phyloP scores from a whole-genome alignment of 371 early-diverging fungal genomes.

The Batkoa obscura region DNA sequence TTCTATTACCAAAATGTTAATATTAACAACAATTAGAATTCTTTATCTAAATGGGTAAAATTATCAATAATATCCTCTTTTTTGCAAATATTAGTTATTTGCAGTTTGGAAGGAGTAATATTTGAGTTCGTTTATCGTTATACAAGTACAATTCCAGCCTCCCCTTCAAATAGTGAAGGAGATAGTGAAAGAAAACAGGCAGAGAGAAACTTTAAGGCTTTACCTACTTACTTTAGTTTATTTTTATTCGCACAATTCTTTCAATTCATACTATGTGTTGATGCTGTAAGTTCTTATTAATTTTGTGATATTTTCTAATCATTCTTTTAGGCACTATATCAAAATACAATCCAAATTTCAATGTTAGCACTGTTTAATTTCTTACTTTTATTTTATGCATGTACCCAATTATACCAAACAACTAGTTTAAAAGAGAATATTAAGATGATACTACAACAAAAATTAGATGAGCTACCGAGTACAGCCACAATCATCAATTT shows the following conservation, averaged over 20 bases:
- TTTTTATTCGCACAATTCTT: constrained; percentile 21
- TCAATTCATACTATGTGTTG: constrained; percentile 16
- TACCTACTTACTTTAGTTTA: constrained; percentile 18
- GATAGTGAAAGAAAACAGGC: neutral
- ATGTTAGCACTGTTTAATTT: constrained; percentile 16
- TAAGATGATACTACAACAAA: constrained; percentile 2
- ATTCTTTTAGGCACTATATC: constrained; percentile 14
- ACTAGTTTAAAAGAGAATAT: neutral
- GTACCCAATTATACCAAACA: constrained; percentile 12
- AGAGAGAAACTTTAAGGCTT: constrained; percentile 9
- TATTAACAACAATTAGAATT: neutral
- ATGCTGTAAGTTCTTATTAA: constrained; percentile 14
- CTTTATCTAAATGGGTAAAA: constrained; percentile 6
- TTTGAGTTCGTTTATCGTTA: constrained; percentile 10
- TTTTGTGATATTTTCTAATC: neutral
- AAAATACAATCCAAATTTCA: constrained; percentile 21
- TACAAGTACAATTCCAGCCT: constrained; percentile 5
- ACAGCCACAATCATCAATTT: constrained; percentile 8
- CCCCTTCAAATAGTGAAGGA: neutral
- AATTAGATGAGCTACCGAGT: constrained; percentile 6
- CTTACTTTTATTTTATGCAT: constrained; percentile 15
- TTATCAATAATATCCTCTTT: constrained; percentile 15
- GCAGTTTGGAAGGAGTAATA: constrained; percentile 15
- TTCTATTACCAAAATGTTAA: no score
- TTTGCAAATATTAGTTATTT: constrained; percentile 13